Conservation (phyloP, 805 yeast genomes). For the Sungouiella blattae region DNA sequence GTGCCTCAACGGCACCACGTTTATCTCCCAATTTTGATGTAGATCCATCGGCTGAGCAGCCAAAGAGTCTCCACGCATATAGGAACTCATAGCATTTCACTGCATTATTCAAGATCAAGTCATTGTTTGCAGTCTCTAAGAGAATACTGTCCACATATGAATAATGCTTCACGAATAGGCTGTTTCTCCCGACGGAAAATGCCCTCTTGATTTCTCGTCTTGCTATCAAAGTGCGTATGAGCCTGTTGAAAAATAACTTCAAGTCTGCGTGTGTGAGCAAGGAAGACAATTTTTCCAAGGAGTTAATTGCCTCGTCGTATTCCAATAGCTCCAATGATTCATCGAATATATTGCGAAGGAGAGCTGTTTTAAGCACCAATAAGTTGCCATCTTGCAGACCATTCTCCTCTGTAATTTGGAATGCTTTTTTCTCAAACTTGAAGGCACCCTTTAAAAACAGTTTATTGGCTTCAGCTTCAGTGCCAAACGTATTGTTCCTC, state of each 20-base stretch:
- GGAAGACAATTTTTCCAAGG: conserved; percentile 5
- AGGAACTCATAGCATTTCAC: conserved; percentile 35
- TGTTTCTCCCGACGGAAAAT: conserved; percentile 18
- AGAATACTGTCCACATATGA: conserved; percentile 32
- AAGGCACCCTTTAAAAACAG: conserved; percentile 19
- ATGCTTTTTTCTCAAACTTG: conserved; percentile 25
- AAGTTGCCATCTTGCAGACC: background rate
- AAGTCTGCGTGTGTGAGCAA: conserved; percentile 9
- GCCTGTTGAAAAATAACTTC: conserved; percentile 19
- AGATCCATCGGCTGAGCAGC: conserved; percentile 11
- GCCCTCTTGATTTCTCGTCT: conserved; percentile 19
- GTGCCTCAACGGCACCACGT: conserved; percentile 43
- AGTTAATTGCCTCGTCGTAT: conserved; percentile 10
- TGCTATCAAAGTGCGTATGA: conserved; percentile 24
- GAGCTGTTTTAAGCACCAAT: conserved; percentile 5
- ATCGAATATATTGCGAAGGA: conserved; percentile 8
- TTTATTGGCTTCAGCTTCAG: conserved; percentile 7
- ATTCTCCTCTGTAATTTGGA: conserved; percentile 15
- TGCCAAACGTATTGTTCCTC: conserved; percentile 2
- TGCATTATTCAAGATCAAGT: conserved; percentile 26
- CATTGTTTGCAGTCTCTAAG: conserved; percentile 29
- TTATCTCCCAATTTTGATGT: conserved; percentile 19
- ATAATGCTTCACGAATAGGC: conserved; percentile 22
- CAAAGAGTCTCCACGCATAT: conserved; percentile 40
- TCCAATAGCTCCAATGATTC: conserved; percentile 10